A percentile compares a stretch with the other conserved stretches of the same genome.
These are phyloP conservation scores for Xylaria palmicola DNA, from an alignment of 495 filamentous ascomycete genomes.

Conservation along the genomic window DNA sequence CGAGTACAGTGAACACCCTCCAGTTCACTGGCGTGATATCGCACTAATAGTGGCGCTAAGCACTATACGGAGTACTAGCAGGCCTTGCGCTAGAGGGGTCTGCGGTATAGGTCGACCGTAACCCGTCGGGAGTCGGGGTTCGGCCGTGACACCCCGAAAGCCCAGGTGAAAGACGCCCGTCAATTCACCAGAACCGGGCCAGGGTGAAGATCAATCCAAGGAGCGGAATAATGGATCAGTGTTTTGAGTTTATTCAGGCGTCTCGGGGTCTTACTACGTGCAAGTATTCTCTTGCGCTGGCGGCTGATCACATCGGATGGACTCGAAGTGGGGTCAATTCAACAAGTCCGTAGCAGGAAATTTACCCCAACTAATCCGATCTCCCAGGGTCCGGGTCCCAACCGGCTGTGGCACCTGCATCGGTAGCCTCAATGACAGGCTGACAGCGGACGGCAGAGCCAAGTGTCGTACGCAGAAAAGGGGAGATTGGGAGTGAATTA, in stretches of 20 bases:
- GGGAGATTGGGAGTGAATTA: no score
- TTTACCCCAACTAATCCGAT: slow-evolving; percentile 19
- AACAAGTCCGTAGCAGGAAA: slow-evolving; percentile 13
- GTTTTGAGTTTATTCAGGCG: slow-evolving; percentile 1
- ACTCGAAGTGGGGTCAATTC: slow-evolving; percentile 8
- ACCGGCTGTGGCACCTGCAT: neutral
- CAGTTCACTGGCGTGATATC: no score
- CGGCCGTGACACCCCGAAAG: neutral
- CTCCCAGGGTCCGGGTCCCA: neutral
- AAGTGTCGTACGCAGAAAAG: no score
- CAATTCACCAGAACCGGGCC: neutral
- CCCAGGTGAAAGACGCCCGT: neutral
- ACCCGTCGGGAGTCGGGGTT: slow-evolving; percentile 12
- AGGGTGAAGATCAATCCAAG: neutral
- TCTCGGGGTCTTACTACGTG: slow-evolving; percentile 10
- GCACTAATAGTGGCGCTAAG: no score
- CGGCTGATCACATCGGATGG: neutral
- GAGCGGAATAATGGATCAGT: neutral
- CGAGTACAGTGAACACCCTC: no score
- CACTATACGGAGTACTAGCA: neutral
- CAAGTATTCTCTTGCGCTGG: slow-evolving; percentile 1
- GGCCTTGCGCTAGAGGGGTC: no score
- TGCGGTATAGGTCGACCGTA: neutral
- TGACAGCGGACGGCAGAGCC: no score
- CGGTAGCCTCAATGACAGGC: no score